Evolutionary conservation across 2,329 filamentous ascomycete genomes (phyloP), one percentile per base, ranked within the genome.

Genomic region (Dothiorella sarmentorum): DNA sequence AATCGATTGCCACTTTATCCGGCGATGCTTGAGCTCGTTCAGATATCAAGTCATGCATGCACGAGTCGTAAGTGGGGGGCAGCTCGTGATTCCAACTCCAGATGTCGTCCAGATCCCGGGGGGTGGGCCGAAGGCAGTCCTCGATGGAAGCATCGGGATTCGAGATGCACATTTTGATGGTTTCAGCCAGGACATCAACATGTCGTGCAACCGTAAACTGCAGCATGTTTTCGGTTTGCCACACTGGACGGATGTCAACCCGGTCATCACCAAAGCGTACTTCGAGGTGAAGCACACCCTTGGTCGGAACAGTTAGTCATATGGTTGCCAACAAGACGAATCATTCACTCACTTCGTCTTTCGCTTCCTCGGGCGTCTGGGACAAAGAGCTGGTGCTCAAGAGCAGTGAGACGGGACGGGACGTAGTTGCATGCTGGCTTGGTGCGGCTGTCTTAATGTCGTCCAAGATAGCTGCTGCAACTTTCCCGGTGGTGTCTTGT

Each of bases 31-130:
- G 62, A 15, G 73, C 72, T 65, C 70, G 74, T 56, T 78, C 67
- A 3, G 73, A 66, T 7, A 82, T 67, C 59, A 79, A 70, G 1
- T 79, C 76, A 60, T 81, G 77, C 71, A 79, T 79, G 64, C 78
- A 80, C 38, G 73, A 75, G 35, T 73, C 68, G 56, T 75, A 69
- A 0, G 71, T 71, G 2, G 76, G 73, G 24, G 78, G 78, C 1
- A 81, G 61, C 2, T 70, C 61, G 29, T 76, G 68, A 44, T 80
- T 81, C 76, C 78, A 80, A 2, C 66, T 64, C 79, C 80, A 81
- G 42, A 81, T 73, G 24, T 76, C 68, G 17, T 74, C 65, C 5
- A 79, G 63, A 58, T 81, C 78, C n/a, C 67, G 67, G 68, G 64
- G 5, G 59, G 65, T 67, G 7, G 74, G 73, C 1, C 65, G 64